Evolutionary conservation across 257 asterid genomes (phyloP), one percentile per base, ranked within the genome.

Genomic region (Galeopsis tetrahit): DNA sequence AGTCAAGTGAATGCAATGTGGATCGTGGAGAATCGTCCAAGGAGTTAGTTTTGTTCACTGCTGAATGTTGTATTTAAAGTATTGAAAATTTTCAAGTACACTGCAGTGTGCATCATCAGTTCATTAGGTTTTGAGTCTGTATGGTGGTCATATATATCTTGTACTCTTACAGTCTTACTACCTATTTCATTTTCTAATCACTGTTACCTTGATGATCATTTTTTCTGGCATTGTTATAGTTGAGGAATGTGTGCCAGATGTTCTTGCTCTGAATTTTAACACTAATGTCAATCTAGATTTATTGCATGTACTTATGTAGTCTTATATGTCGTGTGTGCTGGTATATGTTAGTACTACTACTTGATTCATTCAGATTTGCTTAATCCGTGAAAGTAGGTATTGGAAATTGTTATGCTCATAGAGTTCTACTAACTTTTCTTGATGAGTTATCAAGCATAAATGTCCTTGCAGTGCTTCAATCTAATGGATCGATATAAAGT

Each of bases 1-100:
- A 69, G 74, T 51, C 70, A 7, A 68, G 10, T 46, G 17, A 77
- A 36, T 73, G 79, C 67, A 78, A 71, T 70, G 79, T 74, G 13
- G 76, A 38, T 40, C 67, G 72, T 5, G 65, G 66, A 59, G 58
- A 67, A 70, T 72, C 48, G 21, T 66, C 43, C 14, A 40, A 53
- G 39, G 46, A 55, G 78, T 72, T 67, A 36, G 66, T 38, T 69
- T 62, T 49, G 34, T 66, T 63, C 15, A 43, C 66, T 46, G 48
- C 56, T 58, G 67, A 43, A 34, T 13, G 63, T 39, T 73, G 52
- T 63, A 32, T 59, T 7, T 31, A 74, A n/a, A 49, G 61, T 59
- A 44, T 62, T 44, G 65, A 35, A 56, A 48, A 15, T 11, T 34
- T 46, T 70, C 28, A 63, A 53, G 36, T 46, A 33, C 55, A 69